Evolutionary conservation across 179 eudicot genomes (phyloP), one percentile per base, ranked within the genome.

Genomic region (Nepenthes alata): DNA sequence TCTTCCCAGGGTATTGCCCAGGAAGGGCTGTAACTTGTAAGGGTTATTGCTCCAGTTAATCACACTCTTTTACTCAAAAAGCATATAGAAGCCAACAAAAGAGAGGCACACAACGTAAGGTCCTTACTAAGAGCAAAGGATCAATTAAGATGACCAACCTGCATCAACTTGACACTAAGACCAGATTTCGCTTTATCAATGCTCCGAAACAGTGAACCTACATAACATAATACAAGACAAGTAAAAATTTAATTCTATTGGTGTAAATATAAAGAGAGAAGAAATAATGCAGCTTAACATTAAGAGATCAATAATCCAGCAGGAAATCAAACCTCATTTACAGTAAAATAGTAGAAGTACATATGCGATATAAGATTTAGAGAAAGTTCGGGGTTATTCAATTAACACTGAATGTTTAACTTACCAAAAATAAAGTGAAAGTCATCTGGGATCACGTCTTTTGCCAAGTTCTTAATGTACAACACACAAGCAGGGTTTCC

Each of bases 401-500:
- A 4, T 41, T 41, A 4, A 4, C 8, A 7, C 53, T 11, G n/a
- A 4, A 50, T 11, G 11, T 10, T 50, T 2, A 61, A 70, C 88
- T 80, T 60, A 88, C 97, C 97, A 59, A 90, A 86, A 70, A 89
- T 67, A 61, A 61, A 81, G 74, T 78, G 75, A 62, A 93, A 84
- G 72, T 93, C 98, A 64, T 89, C 88, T 4, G 57, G 66, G 44
- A 78, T 77, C 76, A 89, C 96, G 65, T 89, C 98, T 73, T 93
- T 93, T 25, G 95, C 89, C 81, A 93, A 77, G 77, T 93, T 93
- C 80, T 93, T 93, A 70, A 93, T 72, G 80, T 89, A 93, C 68
- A 93, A 65, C 59, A 83, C 86, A 37, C 72, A 64, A 45, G 85
- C 72, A 52, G 91, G 95, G 70, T 83, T 81, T 63, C 97, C 97